These are phyloP conservation scores for Seminavis robusta DNA, from an alignment of 108 stramenopile species.

Conservation along the genomic window DNA sequence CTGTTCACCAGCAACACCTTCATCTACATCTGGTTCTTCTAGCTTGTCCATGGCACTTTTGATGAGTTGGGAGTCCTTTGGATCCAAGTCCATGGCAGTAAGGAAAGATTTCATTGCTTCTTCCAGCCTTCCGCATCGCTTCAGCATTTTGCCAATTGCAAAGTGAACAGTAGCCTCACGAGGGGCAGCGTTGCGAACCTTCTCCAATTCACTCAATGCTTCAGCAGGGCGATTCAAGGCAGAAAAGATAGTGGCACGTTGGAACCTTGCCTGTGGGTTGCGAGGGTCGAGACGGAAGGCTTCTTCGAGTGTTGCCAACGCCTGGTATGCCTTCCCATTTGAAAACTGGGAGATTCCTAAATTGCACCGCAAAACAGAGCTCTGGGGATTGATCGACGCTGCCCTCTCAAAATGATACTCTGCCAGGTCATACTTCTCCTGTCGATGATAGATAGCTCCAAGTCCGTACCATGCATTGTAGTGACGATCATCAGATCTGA, in stretches of 20 bases:
- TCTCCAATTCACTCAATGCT: constrained; percentile 84
- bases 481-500: constrained; percentile 83
- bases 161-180: constrained; percentile 93
- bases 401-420: constrained; percentile 95
- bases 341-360: constrained; percentile 93
- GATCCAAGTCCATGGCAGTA: constrained; percentile 93
- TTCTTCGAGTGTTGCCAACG: constrained; percentile 82
- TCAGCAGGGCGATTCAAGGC: constrained; percentile 85
- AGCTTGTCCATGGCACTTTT: constrained; percentile 88
- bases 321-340: constrained; percentile 84
- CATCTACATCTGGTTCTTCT: constrained; percentile 86
- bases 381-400: constrained; percentile 81
- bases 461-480: constrained; percentile 95
- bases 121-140: constrained; percentile 85
- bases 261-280: constrained; percentile 96
- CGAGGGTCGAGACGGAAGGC: constrained; percentile 83
- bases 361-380: constrained; percentile 90
- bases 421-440: constrained; percentile 94
- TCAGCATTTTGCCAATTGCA: constrained; percentile 93
- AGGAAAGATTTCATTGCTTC: constrained; percentile 92
- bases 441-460: constrained; percentile 95
- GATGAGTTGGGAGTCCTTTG: constrained; percentile 93
- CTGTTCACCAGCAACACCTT: too few species aligned
- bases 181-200: constrained; percentile 90
- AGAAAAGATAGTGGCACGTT: constrained; percentile 90